Evolutionary conservation across 2,329 filamentous ascomycete species (phyloP).

Genomic region (Trichoderma pleuroti): DNA sequence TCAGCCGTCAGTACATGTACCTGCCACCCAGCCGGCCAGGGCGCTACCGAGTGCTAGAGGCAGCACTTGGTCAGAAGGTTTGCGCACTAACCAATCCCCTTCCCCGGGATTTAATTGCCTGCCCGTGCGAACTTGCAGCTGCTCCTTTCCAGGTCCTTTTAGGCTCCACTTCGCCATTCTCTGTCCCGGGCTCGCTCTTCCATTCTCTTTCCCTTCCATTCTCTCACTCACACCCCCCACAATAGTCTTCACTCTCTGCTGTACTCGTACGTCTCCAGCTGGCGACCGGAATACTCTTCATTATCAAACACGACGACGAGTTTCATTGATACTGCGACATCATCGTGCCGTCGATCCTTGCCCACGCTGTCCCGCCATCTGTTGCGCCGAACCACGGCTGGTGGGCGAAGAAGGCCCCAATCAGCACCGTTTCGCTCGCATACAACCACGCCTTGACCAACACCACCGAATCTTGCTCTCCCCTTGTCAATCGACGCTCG

Average conservation of each 20-base stretch:
- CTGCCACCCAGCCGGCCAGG: neutral
- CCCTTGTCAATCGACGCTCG: neutral
- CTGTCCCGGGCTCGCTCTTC: slow-evolving; percentile 2
- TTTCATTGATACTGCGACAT: neutral
- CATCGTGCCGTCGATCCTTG: neutral
- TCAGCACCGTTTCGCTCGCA: neutral
- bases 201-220: slow-evolving; percentile 6
- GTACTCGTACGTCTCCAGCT: neutral
- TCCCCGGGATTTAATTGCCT: slow-evolving; percentile 13
- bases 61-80: neutral
- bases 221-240: slow-evolving; percentile 1
- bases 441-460: neutral
- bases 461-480: neutral
- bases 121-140: neutral
- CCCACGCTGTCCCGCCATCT: neutral
- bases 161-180: slow-evolving; percentile 12
- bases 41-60: neutral
- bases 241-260: slow-evolving; percentile 9
- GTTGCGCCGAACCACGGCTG: slow-evolving; percentile 16
- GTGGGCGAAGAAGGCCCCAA: slow-evolving; percentile 15
- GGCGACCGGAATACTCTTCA: neutral
- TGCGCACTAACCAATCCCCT: slow-evolving; percentile 9
- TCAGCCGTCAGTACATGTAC: neutral
- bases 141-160: slow-evolving; percentile 1
- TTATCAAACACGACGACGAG: neutral